phyloP scores from a whole-genome alignment of 2,329 filamentous ascomycete genomes.

The Talaromyces sp. region DNA sequence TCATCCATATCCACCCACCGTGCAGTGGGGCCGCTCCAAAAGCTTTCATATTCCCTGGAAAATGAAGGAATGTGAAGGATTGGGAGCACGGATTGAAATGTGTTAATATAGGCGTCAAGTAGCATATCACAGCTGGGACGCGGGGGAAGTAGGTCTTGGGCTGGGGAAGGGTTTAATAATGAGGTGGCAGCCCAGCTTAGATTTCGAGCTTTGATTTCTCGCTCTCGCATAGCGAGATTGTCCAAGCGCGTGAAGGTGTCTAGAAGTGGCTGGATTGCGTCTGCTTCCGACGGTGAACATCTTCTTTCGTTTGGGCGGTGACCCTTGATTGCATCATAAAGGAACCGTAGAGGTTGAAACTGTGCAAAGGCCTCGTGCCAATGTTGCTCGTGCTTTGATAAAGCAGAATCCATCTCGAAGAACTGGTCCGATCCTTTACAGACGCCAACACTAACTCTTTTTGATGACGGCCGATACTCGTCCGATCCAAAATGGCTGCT shows the following conservation, averaged over 20 bases:
- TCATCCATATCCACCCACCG: neutral
- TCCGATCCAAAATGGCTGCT: neutral
- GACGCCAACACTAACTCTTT: neutral
- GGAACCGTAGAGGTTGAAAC: neutral
- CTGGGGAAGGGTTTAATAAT: neutral
- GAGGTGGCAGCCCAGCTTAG: neutral
- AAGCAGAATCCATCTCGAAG: neutral
- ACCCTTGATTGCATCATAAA: neutral
- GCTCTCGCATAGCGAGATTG: neutral
- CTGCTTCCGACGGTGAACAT: neutral
- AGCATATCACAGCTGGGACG: neutral
- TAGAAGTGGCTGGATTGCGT: neutral
- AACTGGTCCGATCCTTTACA: neutral
- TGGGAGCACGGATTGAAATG: neutral
- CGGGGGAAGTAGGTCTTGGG: neutral
- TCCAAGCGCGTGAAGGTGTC: neutral
- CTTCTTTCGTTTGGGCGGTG: neutral
- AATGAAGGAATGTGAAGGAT: neutral
- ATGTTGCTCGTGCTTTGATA: neutral
- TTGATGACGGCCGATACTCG: neutral
- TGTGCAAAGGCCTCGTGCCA: neutral
- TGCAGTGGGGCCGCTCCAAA: neutral
- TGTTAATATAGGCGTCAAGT: neutral
- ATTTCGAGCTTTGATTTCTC: neutral
- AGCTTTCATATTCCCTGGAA: neutral